Evolutionary conservation across 352 stramenopile species (phyloP).

Genomic region (Halophytophthora polymorphica): DNA sequence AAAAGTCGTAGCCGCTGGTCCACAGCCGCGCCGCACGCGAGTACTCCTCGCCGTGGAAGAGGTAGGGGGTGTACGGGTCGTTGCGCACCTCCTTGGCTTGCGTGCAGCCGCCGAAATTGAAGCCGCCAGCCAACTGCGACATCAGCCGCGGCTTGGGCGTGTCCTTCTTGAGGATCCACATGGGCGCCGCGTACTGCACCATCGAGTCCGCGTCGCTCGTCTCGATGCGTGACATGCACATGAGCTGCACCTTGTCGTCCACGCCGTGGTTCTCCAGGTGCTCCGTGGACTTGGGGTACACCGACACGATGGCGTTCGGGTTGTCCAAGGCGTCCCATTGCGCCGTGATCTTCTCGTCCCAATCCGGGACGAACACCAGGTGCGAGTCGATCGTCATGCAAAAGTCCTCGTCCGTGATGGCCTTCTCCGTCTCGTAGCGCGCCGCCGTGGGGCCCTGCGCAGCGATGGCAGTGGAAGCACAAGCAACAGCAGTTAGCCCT

Average conservation of each 20-base stretch:
- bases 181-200: slow-evolving; percentile 73
- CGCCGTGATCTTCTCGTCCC: slow-evolving; percentile 68
- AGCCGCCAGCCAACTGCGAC: slow-evolving; percentile 75
- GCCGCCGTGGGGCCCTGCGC: slow-evolving; percentile 61
- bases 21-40: slow-evolving; percentile 72
- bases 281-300: slow-evolving; percentile 78
- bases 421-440: slow-evolving; percentile 74
- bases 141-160: slow-evolving; percentile 69
- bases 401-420: slow-evolving; percentile 76
- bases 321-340: slow-evolving; percentile 75
- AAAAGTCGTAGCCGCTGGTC: slow-evolving; percentile 82
- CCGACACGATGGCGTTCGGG: slow-evolving; percentile 74
- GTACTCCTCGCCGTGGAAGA: slow-evolving; percentile 85
- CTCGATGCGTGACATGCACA: slow-evolving; percentile 78
- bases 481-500: neutral
- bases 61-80: slow-evolving; percentile 73
- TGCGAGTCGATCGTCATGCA: slow-evolving; percentile 82
- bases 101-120: slow-evolving; percentile 79
- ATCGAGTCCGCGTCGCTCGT: slow-evolving; percentile 63
- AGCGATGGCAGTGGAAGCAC: slow-evolving; percentile 5
- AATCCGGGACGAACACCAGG: slow-evolving; percentile 70
- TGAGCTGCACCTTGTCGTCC: slow-evolving; percentile 66
- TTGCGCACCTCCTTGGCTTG: slow-evolving; percentile 73
- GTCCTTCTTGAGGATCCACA: slow-evolving; percentile 66
- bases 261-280: slow-evolving; percentile 48